These are phyloP conservation scores for Stephanodiscus triporus DNA, from an alignment of 108 stramenopile genomes.

Conservation along the genomic window DNA sequence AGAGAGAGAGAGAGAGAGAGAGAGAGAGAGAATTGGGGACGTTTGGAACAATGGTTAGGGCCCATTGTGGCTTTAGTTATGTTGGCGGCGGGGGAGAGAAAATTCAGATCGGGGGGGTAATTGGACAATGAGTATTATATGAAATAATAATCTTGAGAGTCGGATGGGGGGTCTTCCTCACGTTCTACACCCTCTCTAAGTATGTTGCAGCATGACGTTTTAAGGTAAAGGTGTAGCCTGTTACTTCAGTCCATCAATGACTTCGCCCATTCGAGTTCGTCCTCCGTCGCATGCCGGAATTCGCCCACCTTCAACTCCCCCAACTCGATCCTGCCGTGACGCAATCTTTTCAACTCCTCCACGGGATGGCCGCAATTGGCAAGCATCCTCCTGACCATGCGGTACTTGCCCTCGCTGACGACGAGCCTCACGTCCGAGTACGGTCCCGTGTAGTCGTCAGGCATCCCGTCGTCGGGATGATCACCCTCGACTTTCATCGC, in stretches of 20 bases:
- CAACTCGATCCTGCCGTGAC: slow-evolving; percentile 62
- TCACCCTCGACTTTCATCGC: slow-evolving; percentile 2
- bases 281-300: slow-evolving; percentile 56
- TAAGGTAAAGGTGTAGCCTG: neutral
- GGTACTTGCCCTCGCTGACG: slow-evolving; percentile 84
- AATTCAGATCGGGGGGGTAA: too few species aligned
- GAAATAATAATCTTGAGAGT: too few species aligned
- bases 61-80: too few species aligned
- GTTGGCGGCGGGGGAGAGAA: too few species aligned
- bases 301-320: slow-evolving; percentile 61
- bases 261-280: slow-evolving; percentile 74
- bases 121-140: too few species aligned
- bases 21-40: too few species aligned
- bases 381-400: slow-evolving; percentile 86
- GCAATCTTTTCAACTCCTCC: slow-evolving; percentile 67
- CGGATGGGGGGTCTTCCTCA: too few species aligned
- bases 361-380: slow-evolving; percentile 84
- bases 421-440: slow-evolving; percentile 68
- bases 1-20: too few species aligned
- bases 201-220: neutral
- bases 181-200: too few species aligned
- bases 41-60: too few species aligned
- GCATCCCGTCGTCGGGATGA: slow-evolving; percentile 44
- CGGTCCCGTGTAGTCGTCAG: slow-evolving; percentile 46
- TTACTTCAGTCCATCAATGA: slow-evolving; percentile 17